Evolutionary conservation across 176 grass and related monocot genomes (phyloP).

Genomic region (Zizania latifolia): DNA sequence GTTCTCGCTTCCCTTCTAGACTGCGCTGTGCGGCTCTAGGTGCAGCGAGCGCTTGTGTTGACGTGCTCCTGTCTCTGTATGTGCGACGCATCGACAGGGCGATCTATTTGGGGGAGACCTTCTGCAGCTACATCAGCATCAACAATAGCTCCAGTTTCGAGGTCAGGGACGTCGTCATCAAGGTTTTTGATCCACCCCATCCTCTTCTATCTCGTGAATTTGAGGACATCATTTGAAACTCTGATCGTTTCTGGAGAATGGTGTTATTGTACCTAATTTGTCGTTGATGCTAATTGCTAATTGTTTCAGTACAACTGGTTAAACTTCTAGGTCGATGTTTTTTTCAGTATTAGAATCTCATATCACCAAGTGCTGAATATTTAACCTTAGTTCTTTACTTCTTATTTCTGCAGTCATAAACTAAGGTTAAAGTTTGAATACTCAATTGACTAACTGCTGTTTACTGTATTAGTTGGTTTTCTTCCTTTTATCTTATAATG

Average conservation of each 20-base stretch:
- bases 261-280: neutral
- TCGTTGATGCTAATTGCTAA: neutral
- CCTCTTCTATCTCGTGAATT: neutral
- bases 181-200: constrained; percentile 34
- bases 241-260: neutral
- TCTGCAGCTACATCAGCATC: constrained; percentile 99
- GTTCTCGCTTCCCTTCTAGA: constrained; percentile 2
- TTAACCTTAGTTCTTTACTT: neutral
- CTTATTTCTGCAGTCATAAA: neutral
- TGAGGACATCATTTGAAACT: neutral
- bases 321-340: neutral
- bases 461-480: neutral
- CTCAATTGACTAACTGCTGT: neutral
- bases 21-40: neutral
- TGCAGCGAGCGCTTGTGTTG: constrained; percentile 6
- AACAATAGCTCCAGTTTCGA: constrained; percentile 94
- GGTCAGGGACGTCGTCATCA: constrained; percentile 77
- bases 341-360: neutral
- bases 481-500: neutral
- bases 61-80: constrained; percentile 14
- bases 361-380: neutral
- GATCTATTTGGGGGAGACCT: constrained; percentile 97
- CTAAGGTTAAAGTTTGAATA: neutral
- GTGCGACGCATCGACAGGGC: constrained; percentile 37
- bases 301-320: neutral